Evolutionary conservation across 139 green algal species (phyloP).

Genomic region (Tetraselmis chui): DNA sequence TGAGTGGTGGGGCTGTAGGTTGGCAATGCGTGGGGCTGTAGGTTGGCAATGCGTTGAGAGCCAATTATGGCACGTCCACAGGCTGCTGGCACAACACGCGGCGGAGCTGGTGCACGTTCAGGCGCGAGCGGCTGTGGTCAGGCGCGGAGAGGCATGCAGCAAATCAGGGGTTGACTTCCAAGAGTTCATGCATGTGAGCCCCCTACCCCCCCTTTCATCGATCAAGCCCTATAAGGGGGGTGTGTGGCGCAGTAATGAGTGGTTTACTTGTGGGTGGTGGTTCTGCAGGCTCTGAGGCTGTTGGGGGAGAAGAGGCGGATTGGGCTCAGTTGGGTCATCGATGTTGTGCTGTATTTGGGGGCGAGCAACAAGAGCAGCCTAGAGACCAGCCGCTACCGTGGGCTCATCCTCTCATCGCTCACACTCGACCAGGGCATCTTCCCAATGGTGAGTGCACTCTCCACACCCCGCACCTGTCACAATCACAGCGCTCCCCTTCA

Average conservation of each 20-base stretch:
- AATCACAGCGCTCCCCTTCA: no score
- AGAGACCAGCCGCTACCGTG: no score
- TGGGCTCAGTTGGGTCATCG: no score
- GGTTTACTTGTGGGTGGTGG: not conserved
- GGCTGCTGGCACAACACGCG: not conserved
- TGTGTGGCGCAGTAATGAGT: not conserved
- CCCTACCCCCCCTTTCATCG: no score
- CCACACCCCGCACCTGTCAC: no score
- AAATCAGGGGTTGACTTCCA: not conserved
- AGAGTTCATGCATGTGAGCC: not conserved
- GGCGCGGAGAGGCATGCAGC: not conserved
- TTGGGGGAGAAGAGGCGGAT: not conserved
- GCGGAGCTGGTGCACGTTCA: not conserved
- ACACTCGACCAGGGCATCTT: no score
- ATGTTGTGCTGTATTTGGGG: no score
- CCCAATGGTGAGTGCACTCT: no score
- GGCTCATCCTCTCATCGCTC: no score
- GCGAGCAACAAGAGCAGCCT: no score
- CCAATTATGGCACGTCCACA: not conserved
- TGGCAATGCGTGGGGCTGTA: no score
- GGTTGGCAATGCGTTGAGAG: no score
- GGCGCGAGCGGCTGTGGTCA: not conserved
- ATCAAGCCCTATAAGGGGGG: not conserved
- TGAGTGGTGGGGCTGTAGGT: not conserved
- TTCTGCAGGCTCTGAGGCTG: not conserved